A percentile compares a stretch with the other conserved stretches of the same genome.
phyloP scores from a whole-genome alignment of 768 basidiomycete genomes.

The Tricholomella constricta region DNA sequence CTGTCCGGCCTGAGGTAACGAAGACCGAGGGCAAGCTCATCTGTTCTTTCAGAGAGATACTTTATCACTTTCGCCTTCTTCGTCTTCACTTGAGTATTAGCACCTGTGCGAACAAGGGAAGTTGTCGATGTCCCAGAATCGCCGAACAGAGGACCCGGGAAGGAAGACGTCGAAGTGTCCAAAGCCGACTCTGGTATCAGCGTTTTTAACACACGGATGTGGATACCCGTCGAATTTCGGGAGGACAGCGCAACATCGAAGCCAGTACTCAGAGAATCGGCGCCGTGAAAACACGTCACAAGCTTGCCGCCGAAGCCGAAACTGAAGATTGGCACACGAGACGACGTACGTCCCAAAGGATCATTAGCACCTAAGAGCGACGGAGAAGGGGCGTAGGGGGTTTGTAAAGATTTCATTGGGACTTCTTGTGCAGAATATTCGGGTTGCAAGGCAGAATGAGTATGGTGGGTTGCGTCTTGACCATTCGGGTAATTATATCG shows the following conservation, averaged over 20 bases:
- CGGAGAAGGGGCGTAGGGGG: constrained; percentile 81
- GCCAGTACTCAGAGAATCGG: constrained; percentile 64
- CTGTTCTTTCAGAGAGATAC: constrained; percentile 75
- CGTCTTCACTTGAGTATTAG: constrained; percentile 66
- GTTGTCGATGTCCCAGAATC: constrained; percentile 69
- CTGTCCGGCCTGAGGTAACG: constrained; percentile 63
- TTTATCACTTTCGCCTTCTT: constrained; percentile 80
- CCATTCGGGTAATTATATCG: constrained; percentile 26
- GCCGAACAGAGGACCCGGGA: constrained; percentile 86
- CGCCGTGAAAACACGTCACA: constrained; percentile 84
- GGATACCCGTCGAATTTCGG: constrained; percentile 67
- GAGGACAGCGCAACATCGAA: constrained; percentile 79
- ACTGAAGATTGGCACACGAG: constrained; percentile 75
- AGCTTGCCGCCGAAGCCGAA: constrained; percentile 96
- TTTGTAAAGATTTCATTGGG: constrained; percentile 40
- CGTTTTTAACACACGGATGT: constrained; percentile 66
- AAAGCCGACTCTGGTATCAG: constrained; percentile 69
- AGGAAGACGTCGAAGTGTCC: constrained; percentile 54
- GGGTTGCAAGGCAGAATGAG: constrained; percentile 12
- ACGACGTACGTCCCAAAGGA: constrained; percentile 72
- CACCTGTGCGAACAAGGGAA: constrained; percentile 71
- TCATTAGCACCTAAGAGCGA: constrained; percentile 83
- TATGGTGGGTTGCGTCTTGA: constrained; percentile 18
- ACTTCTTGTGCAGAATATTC: constrained; percentile 35
- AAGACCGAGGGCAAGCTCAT: constrained; percentile 77